Conservation (phyloP, 768 basidiomycete species). For the Cystoderma amianthinum region DNA sequence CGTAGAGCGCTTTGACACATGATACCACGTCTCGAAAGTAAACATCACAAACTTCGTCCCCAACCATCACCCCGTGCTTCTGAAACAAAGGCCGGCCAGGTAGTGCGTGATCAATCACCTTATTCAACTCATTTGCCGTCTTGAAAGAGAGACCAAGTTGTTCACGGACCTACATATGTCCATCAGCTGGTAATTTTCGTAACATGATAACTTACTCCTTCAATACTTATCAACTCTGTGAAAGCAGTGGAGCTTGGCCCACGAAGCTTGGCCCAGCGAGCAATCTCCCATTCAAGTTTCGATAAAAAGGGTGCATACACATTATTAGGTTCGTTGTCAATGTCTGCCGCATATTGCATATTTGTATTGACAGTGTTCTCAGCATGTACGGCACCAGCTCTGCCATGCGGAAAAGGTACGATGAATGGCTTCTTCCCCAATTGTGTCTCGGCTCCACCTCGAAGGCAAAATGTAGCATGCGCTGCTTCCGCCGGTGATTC, state of each 20-base stretch:
- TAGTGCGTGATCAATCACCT: constrained; percentile 21
- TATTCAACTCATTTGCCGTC: constrained; percentile 20
- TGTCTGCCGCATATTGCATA: background rate
- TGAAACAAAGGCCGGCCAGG: constrained; percentile 16
- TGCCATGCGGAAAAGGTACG: background rate
- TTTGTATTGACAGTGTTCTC: background rate
- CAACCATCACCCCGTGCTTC: constrained; percentile 15
- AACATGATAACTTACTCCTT: constrained; percentile 15
- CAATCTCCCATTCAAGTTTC: constrained; percentile 17
- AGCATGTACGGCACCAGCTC: background rate
- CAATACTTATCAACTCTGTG: constrained; percentile 17
- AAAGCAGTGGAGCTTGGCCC: constrained; percentile 13
- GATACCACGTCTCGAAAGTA: constrained; percentile 19
- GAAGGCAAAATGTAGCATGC: background rate
- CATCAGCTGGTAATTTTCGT: background rate
- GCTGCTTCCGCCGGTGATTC: background rate
- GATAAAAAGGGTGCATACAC: constrained; percentile 13
- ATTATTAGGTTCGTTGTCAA: background rate
- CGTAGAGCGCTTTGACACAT: constrained; percentile 20
- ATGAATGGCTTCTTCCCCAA: background rate
- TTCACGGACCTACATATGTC: constrained; percentile 17
- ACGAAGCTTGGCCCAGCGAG: constrained; percentile 16
- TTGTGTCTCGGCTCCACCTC: background rate
- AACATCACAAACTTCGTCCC: constrained; percentile 15
- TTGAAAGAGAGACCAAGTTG: constrained; percentile 22